Evolutionary conservation across 345 rosid genomes (phyloP).

Genomic region (Conringia planisiliqua): DNA sequence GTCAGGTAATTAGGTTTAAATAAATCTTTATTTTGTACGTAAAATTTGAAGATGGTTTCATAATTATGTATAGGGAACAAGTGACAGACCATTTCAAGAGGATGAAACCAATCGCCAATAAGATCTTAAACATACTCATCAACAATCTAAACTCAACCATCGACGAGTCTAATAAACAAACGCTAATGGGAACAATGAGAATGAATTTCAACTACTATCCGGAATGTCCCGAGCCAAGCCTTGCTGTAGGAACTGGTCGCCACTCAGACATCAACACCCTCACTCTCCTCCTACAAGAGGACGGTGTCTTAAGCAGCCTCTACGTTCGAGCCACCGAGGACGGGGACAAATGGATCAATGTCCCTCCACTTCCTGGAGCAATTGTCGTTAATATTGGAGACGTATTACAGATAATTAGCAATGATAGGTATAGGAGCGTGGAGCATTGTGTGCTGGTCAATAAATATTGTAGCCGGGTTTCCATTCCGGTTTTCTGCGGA

Average conservation of each 20-base stretch:
- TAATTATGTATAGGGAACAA: conserved; percentile 37
- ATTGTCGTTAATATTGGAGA: conserved; percentile 36
- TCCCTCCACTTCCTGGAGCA: conserved; percentile 29
- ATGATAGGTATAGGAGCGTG: conserved; percentile 33
- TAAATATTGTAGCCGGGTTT: conserved; percentile 28
- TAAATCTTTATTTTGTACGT: too few species aligned
- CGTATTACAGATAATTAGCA: conserved; percentile 32
- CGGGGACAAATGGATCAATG: conserved; percentile 25
- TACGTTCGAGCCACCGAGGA: conserved; percentile 36
- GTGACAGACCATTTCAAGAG: conserved; percentile 43
- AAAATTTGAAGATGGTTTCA: neutral
- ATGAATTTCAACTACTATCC: conserved; percentile 45
- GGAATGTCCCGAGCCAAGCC: conserved; percentile 41
- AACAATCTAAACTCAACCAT: conserved; percentile 29
- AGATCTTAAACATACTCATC: conserved; percentile 37
- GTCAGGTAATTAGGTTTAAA: neutral
- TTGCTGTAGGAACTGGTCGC: conserved; percentile 36
- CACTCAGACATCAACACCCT: conserved; percentile 42
- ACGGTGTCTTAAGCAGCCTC: conserved; percentile 31
- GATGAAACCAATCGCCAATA: conserved; percentile 31
- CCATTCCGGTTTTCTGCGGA: conserved; percentile 32
- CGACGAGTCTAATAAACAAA: conserved; percentile 19
- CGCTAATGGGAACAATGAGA: conserved; percentile 35
- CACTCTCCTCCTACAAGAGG: conserved; percentile 43
- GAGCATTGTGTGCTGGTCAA: conserved; percentile 34